phyloP scores from a whole-genome alignment of 2,329 filamentous ascomycete species.

The Aspergillus thermomutatus region DNA sequence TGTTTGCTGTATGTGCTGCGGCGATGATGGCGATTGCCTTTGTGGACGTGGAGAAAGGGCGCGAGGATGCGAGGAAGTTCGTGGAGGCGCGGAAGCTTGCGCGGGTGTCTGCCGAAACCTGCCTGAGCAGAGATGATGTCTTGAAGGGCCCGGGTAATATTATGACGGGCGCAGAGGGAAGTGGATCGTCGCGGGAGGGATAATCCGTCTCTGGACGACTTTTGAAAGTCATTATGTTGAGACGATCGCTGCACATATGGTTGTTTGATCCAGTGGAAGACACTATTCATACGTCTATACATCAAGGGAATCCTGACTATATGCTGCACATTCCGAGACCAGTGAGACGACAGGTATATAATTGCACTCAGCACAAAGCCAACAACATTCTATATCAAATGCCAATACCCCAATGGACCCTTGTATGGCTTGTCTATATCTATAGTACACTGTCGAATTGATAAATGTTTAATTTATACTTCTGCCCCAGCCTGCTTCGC shows the following conservation, averaged over 20 bases:
- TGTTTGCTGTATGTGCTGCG: slow-evolving; percentile 36
- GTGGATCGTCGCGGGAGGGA: neutral
- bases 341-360: neutral
- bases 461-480: neutral
- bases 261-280: neutral
- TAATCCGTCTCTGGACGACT: neutral
- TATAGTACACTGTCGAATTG: neutral
- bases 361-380: neutral
- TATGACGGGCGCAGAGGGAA: neutral
- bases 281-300: neutral
- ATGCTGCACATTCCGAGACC: neutral
- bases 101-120: slow-evolving; percentile 23
- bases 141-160: neutral
- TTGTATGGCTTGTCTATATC: neutral
- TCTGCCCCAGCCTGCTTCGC: slow-evolving; percentile 7
- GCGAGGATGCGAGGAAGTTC: slow-evolving; percentile 37
- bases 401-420: neutral
- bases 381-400: neutral
- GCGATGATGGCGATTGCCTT: slow-evolving; percentile 41
- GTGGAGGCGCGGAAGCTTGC: slow-evolving; percentile 32
- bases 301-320: neutral
- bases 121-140: neutral
- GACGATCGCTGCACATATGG: neutral
- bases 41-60: slow-evolving; percentile 41
- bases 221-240: neutral